Base-by-base conservation (phyloP, 768 basidiomycete species). In the Imleria badia region DNA sequence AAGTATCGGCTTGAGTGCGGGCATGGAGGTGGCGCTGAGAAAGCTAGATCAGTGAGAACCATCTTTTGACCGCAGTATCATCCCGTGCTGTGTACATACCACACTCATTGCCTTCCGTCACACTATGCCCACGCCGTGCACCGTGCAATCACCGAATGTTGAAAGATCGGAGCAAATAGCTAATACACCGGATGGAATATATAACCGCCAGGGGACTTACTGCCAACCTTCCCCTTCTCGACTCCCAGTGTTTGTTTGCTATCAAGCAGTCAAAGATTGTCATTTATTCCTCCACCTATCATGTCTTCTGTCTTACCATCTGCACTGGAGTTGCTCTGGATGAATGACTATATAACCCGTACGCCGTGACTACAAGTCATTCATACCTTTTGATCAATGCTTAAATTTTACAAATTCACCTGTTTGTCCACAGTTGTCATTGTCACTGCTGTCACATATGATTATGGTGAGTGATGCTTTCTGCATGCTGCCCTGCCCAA, bases 401-500 rank as follows among this genome's bases (percentile, higher is more conserved):
- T 45, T 2, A 3, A n/a, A 42, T 48, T 40, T 33, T 6, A 54
- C 26, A n/a, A n/a, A n/a, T n/a, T 26, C 6, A 26, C 26, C 26
- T 4, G 0, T 17, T 12, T n/a, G 3, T 22, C 12, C 2, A 8
- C 14, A 59, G 56, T 59, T 7, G 1, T 15, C 1, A 14, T 44
- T 5, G 17, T 41, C 5, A 43, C 41, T 19, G 31, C 31, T 33
- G 43, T 55, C 5, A 35, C 30, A 14, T 60, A 60, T 38, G 60
- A 60, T 26, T 60, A 54, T 14, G 5, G 57, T 60, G 30, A 51
- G 59, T 30, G 6, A 20, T 29, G 5, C 10, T n/a, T 3, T n/a
- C 8, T 3, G 3, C 17, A 31, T 2, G 1, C 2, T 23, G 7
- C 6, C 10, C 4, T 4, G 8, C 3, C 31, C 5, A 3, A 11